These are phyloP conservation scores for Aspergillus aculeatus DNA, from an alignment of 2,329 filamentous ascomycete species.

Conservation along the genomic window DNA sequence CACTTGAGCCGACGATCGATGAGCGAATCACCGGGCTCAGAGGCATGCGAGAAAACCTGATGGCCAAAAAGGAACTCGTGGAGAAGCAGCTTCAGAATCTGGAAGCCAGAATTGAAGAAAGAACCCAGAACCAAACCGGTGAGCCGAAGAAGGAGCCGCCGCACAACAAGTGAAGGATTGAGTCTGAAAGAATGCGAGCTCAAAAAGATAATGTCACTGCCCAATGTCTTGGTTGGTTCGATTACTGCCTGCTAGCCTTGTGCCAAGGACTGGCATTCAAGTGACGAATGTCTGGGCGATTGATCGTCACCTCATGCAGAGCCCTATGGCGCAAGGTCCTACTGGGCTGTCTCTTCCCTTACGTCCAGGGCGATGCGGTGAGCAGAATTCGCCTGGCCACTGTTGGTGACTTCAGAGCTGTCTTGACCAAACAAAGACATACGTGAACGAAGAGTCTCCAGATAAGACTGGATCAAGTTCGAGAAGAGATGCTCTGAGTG, in stretches of 20 bases:
- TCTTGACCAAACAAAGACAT: no score
- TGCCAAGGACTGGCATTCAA: not conserved
- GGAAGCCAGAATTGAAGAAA: constrained; percentile 43
- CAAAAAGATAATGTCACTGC: not conserved
- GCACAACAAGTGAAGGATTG: constrained; percentile 12
- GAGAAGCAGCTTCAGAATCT: constrained; percentile 58
- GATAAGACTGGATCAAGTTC: no score
- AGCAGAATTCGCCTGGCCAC: not conserved
- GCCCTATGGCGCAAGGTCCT: not conserved
- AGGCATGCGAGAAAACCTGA: constrained; percentile 49
- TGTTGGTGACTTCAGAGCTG: not conserved
- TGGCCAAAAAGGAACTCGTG: constrained; percentile 52
- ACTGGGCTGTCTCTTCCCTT: not conserved
- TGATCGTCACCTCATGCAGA: not conserved
- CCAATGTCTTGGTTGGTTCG: not conserved
- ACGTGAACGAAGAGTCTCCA: no score
- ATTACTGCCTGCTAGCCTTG: not conserved
- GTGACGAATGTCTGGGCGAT: not conserved
- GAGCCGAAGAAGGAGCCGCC: constrained; percentile 28
- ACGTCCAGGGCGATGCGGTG: not conserved
- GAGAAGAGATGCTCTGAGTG: no score
- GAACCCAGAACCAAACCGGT: constrained; percentile 36
- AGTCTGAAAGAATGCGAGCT: not conserved
- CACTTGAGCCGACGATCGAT: constrained; percentile 51
- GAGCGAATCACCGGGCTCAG: constrained; percentile 58